phyloP scores from a whole-genome alignment of 306 rosid species.

The Cicer arietinum region DNA sequence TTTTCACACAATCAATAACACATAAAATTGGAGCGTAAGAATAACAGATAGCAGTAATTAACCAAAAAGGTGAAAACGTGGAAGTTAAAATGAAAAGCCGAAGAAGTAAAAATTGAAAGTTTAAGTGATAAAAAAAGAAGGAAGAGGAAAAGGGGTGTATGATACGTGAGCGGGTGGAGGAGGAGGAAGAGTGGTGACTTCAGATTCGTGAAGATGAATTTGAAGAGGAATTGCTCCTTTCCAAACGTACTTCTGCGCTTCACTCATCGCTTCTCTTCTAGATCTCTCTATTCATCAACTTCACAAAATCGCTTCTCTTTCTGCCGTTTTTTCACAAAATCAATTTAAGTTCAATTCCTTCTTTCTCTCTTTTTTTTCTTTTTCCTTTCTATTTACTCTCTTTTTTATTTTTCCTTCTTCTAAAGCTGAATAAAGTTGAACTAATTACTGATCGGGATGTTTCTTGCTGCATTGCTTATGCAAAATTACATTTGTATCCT shows the following conservation, averaged over 20 bases:
- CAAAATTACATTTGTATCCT: no score
- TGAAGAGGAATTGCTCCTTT: conserved; percentile 85
- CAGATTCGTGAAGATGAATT: conserved; percentile 89
- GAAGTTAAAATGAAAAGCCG: background rate
- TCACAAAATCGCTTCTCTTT: conserved; percentile 22
- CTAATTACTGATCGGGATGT: no score
- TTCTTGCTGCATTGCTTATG: no score
- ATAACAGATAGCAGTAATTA: background rate
- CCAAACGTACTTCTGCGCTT: conserved; percentile 79
- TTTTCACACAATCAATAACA: background rate
- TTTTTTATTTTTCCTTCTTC: no score
- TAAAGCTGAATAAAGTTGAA: no score
- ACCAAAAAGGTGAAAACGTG: background rate
- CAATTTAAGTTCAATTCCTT: no score
- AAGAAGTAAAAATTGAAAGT: background rate
- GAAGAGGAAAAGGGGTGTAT: background rate
- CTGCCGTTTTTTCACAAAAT: background rate
- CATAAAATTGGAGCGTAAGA: background rate
- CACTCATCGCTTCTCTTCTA: conserved; percentile 56
- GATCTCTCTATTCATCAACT: conserved; percentile 30
- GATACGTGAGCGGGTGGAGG: conserved; percentile 84
- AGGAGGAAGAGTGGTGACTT: conserved; percentile 86
- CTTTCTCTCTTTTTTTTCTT: no score
- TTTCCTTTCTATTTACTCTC: no score
- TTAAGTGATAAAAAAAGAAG: background rate